Base-by-base conservation (phyloP, 768 basidiomycete genomes). In the Infundibulicybe gibba region DNA sequence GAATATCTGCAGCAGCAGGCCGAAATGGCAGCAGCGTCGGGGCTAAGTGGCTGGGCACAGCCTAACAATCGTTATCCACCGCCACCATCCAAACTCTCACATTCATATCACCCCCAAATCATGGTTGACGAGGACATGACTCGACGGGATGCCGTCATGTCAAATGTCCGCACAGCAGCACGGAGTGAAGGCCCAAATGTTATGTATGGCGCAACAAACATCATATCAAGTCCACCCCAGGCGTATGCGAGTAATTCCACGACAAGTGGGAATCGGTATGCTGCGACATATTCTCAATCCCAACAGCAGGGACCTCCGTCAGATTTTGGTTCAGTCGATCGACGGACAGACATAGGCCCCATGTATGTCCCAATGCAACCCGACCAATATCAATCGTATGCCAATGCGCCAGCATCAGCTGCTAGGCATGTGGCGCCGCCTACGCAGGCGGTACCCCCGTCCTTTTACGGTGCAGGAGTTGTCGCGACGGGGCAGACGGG, bases 1-100 rank as follows among this genome's bases (percentile, higher is more conserved):
- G 94, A 95, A 61, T 90, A 80, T 60, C 67, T 98, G 41, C 91
- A 95, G 54, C 93, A 97, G 62, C 94, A 97, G 61, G 94, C 92
- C 1, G 90, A 91, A 65, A 71, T 90, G 55, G 88, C 80, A 2
- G 77, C 82, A 16, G 68, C 80, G 0, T 76, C 81, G 12, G 85
- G 86, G 3, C 53, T 84, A 48, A 61, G 76, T 13, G 76, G 62
- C 50, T 88, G 87, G 87, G 60, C 62, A 10, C 56, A 58, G 12
- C 49, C 68, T 25, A 67, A 61, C 15, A 61, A 62, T 46, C 70
- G 82, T 46, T 86, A 85, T 50, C 74, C 80, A 40, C 72, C 85
- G 5, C 84, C 80, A 3, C 80, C 83, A 15, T 82, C 81, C 19
- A 83, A 77, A 56, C 63, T 86, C 17, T 72, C 81, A 39, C 82